Evolutionary conservation across 2,329 filamentous ascomycete genomes (phyloP).

Genomic region (Neonectria magnoliae): DNA sequence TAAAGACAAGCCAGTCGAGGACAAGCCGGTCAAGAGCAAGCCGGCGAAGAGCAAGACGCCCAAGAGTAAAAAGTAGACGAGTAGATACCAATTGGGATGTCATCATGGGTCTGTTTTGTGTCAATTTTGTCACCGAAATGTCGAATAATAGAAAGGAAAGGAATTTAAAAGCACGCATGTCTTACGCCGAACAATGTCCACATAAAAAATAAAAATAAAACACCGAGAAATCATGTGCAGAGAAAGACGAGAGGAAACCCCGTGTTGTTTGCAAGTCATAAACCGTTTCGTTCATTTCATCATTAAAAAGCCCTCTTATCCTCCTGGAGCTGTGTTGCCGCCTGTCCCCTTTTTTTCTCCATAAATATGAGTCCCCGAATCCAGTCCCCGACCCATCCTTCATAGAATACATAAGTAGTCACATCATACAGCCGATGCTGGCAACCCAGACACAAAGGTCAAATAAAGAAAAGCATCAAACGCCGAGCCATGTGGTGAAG

Average conservation of each 20-base stretch:
- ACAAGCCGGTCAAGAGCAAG: constrained; percentile 25
- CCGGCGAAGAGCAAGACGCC: constrained; percentile 58
- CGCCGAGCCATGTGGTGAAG: background rate
- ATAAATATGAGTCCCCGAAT: constrained; percentile 33
- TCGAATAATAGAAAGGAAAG: constrained; percentile 27
- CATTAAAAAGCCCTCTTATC: constrained; percentile 37
- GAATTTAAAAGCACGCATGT: constrained; percentile 22
- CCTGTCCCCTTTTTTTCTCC: constrained; percentile 43
- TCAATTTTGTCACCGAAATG: constrained; percentile 18
- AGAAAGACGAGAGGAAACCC: constrained; percentile 14
- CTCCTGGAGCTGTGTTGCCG: constrained; percentile 30
- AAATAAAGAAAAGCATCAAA: constrained; percentile 8
- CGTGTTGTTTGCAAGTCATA: constrained; percentile 34
- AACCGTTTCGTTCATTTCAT: constrained; percentile 43
- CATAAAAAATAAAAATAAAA: constrained; percentile 24
- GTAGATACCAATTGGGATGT: constrained; percentile 32
- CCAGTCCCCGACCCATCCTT: constrained; percentile 14
- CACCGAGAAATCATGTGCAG: constrained; percentile 2
- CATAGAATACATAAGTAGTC: constrained; percentile 39
- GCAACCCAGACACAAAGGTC: constrained; percentile 25
- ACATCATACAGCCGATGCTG: constrained; percentile 33
- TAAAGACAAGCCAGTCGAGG: constrained; percentile 42
- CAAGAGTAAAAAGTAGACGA: constrained; percentile 38
- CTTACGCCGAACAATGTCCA: constrained; percentile 26
- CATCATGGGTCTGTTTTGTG: constrained; percentile 20